Base-by-base conservation (phyloP, 305 asterid genomes). In the Salvia sclarea region DNA sequence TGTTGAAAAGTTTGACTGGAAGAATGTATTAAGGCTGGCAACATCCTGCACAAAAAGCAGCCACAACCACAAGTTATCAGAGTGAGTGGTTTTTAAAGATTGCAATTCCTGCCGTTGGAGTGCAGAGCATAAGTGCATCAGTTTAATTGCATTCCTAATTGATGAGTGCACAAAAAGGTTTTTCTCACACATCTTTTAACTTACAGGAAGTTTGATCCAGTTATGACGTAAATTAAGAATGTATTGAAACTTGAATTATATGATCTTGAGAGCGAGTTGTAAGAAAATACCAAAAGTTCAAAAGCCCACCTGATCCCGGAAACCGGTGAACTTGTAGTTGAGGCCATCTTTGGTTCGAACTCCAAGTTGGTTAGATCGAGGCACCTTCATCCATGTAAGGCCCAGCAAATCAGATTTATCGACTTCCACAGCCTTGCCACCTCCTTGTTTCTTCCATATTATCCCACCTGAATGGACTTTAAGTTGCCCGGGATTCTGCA, bases 351-450 rank as follows among this genome's bases (percentile, higher is more conserved):
- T 95, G 31, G 87, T 88, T 64, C 85, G 88, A 55, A 95, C 85
- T 45, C 99, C 98, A 61, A 95, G 97, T 80, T 95, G 97, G 75
- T 95, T 85, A 58, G 88, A 77, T 64, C 98, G 84, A 28, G 97
- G 98, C 64, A 95, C 92, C 82, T 95, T 95, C 97, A 92, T 89
- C 97, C 98, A 92, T 18, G 95, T 75, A 54, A 95, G 88, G 61
- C 87, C 79, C 68, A 85, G 76, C 68, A 92, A 60, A 45, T 89
- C 96, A 4, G 91, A 78, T 75, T 86, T 95, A 70, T 95, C 98
- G 60, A 92, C 96, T 72, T 95, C 97, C 63, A 92, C 95, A 11
- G 95, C 87, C 82, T 89, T 95, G 62, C 96, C 98, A 62, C 98
- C 99, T 3, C 97, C 97, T 76, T 78, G 95, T 80, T 95, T 95